Evolutionary conservation across 345 rosid genomes (phyloP).

Genomic region (Corymbia maculata): DNA sequence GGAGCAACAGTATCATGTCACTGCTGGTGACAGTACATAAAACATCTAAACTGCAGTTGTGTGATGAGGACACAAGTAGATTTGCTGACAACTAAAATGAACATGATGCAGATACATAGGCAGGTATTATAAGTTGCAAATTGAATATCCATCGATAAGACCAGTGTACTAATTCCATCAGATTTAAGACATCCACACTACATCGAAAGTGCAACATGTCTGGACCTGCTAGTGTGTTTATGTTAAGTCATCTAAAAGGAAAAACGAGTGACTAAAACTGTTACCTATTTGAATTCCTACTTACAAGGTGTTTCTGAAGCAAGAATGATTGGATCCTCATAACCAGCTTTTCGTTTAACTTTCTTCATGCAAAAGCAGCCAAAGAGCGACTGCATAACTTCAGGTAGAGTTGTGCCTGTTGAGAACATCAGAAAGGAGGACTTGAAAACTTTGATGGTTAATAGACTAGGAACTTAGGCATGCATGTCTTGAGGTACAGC

Average conservation of each 20-base stretch:
- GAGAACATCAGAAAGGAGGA: background rate
- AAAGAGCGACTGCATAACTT: constrained; percentile 31
- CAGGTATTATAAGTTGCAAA: background rate
- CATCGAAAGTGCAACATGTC: background rate
- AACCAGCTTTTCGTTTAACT: constrained; percentile 13
- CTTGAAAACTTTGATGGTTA: background rate
- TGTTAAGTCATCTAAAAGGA: background rate
- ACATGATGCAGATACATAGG: background rate
- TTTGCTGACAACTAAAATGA: background rate
- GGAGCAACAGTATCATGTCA: background rate
- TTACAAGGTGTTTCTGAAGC: constrained; percentile 81
- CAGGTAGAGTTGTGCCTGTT: background rate
- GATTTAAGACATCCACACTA: background rate
- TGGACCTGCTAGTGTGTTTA: background rate
- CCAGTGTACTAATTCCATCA: background rate
- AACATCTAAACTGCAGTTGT: background rate
- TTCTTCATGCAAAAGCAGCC: constrained; percentile 40
- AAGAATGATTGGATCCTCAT: constrained; percentile 47
- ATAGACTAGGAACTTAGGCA: background rate
- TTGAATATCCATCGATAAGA: background rate
- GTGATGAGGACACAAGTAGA: background rate
- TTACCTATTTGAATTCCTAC: constrained; percentile 5
- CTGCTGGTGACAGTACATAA: background rate
- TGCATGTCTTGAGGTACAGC: background rate
- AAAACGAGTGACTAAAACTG: background rate